Base-by-base conservation (phyloP, 768 basidiomycete genomes). In the Macrolepiota dolichaula region DNA sequence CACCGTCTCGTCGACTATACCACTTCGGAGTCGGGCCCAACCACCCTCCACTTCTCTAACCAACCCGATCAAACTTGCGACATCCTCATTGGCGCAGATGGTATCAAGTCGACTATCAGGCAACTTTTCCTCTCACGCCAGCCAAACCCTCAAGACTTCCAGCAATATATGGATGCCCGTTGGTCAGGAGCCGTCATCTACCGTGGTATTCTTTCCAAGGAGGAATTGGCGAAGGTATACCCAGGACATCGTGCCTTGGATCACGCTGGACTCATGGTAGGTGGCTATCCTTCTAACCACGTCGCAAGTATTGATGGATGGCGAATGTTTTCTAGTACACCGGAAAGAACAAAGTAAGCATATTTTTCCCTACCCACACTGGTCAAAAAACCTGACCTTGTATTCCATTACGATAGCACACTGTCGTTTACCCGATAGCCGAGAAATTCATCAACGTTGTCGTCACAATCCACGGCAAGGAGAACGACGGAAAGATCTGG, bases 1-100 rank as follows among this genome's bases (percentile, higher is more conserved):
- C n/a, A 85, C 63, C 82, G 81, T 13, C 73, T 87, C 2, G 69
- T 74, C 22, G 77, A 79, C 0, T 87, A 84, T 35, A 44, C 51
- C 11, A n/a, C 57, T n/a, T 46, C 27, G n/a, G 27, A 54, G 10
- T 60, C 66, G 15, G 57, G 49, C 22, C 55, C 62, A 3, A 71
- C 73, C 22, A 61, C 65, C 11, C 52, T 73, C 11, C 55, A 50
- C 17, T 76, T 76, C 60, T 51, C 69, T 17, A 63, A 72, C 36
- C 69, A 67, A 1, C 68, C 69, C 1, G 68, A 51, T 1, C 62
- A 65, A 22, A 67, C 64, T 9, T 66, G 77, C 11, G 73, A 79
- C 38, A 64, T 80, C 11, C 71, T 79, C 1, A 57, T 80, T 50
- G 77, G 77, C 3, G 76, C 77, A 9, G 79, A 79, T 58, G 79